Base-by-base conservation (phyloP, 2,329 filamentous ascomycete genomes). In the Calonectria honghensis region DNA sequence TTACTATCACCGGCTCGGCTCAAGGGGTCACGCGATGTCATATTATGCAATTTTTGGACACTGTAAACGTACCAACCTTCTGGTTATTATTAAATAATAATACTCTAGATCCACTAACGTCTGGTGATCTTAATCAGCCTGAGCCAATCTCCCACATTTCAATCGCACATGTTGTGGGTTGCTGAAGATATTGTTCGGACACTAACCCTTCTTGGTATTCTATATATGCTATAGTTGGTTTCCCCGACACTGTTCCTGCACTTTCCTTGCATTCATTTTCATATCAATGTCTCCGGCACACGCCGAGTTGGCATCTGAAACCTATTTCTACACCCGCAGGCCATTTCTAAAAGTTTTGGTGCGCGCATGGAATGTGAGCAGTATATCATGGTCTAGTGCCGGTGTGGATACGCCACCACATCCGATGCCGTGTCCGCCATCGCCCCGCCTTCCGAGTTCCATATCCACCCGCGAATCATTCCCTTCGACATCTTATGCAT, bases 241-340 rank as follows among this genome's bases (percentile, higher is more conserved):
- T 1, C 83, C 86, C 81, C 84, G 87, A 73, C 87, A 87, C 29
- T 80, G 76, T 51, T 41, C 77, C 78, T 91, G 89, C 11, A 87
- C 86, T 70, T 85, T 76, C 3, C 76, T 77, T 48, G 86, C 81
- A n/a, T 81, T 72, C 41, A 93, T 79, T 6, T 82, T 82, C 2
- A 87, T 87, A 79, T 93, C 91, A 3, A 94, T 89, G 76, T 93
- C 94, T 2, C 92, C 92, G 0, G 92, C 88, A 81, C 94, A 94
- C 0, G 90, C 89, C 14, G 89, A 89, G 59, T 87, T 82, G 0
- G 84, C 85, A 3, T 84, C 81, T 1, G 75, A 77, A 51, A 75
- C 77, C 65, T 72, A 73, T 51, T 48, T 67, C 45, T 81, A 69
- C 93, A 93, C 0, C 83, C 78, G 70, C 85, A 87, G 2, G 89